Evolutionary conservation across 1,139 yeast genomes (phyloP).

Genomic region (Scheffersomyces titani): DNA sequence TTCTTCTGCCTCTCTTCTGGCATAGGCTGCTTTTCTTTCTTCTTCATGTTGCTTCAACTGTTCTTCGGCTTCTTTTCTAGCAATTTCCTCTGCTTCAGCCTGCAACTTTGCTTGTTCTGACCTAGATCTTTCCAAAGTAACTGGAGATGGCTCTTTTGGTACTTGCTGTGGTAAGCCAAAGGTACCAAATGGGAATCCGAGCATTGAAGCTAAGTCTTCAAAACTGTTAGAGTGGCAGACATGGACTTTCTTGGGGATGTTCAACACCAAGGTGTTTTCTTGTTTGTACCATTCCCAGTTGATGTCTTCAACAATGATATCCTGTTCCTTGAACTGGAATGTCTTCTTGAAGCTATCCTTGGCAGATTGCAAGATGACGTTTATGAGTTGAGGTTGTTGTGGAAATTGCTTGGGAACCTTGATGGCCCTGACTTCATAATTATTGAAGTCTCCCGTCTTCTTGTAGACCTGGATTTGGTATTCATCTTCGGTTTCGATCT

Average conservation of each 20-base stretch:
- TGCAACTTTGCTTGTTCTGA: constrained; percentile 2
- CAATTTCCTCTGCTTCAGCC: constrained; percentile 7
- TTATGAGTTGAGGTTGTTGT: constrained; percentile 21
- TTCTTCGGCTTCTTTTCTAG: constrained; percentile 13
- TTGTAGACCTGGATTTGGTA: constrained; percentile 44
- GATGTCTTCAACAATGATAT: constrained; percentile 34
- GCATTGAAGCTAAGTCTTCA: constrained; percentile 9
- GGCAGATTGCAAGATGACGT: constrained; percentile 30
- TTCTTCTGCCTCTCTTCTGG: constrained; percentile 12
- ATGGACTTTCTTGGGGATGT: constrained; percentile 35
- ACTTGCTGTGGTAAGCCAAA: constrained; percentile 2
- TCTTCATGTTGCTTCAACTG: constrained; percentile 10
- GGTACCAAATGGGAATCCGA: constrained; percentile 5
- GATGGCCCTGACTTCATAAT: constrained; percentile 41
- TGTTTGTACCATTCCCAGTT: constrained; percentile 38
- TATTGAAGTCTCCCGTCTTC: constrained; percentile 34
- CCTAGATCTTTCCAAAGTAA: constrained; percentile 9
- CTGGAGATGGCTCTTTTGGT: constrained; percentile 3
- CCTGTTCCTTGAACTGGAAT: constrained; percentile 34
- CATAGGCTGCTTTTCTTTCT: constrained; percentile 9
- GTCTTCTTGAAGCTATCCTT: constrained; percentile 36
- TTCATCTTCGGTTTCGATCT: constrained; percentile 37
- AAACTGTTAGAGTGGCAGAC: constrained; percentile 12
- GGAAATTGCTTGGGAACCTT: constrained; percentile 16
- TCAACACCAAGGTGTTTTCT: constrained; percentile 40